A percentile compares a stretch with the other conserved stretches of the same genome.
These are phyloP conservation scores for Amanita molliuscula DNA, from an alignment of 768 basidiomycete genomes.

Conservation along the genomic window DNA sequence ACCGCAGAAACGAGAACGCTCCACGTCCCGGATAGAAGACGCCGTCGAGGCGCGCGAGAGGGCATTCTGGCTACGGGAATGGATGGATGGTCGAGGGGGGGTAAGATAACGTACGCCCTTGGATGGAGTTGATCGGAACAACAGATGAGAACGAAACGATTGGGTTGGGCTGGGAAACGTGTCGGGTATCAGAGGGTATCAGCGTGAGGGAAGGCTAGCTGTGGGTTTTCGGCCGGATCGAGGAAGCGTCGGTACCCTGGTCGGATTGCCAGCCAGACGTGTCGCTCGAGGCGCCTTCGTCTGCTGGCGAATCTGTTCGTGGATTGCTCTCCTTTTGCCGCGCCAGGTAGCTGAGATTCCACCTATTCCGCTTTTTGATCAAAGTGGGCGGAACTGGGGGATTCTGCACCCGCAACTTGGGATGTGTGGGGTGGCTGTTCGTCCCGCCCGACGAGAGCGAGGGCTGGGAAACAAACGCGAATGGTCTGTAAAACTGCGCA, in stretches of 20 bases:
- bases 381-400: slow-evolving; percentile 20
- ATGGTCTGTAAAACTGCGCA: slow-evolving; percentile 2
- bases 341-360: slow-evolving; percentile 1
- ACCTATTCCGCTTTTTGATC: slow-evolving; percentile 13
- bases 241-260: background rate
- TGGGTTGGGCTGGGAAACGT: background rate
- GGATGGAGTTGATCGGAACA: background rate
- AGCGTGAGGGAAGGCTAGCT: background rate
- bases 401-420: slow-evolving; percentile 13
- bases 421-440: slow-evolving; percentile 11
- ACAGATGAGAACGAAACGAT: background rate
- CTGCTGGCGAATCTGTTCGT: background rate
- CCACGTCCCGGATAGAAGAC: background rate
- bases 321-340: background rate
- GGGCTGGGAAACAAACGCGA: slow-evolving; percentile 7
- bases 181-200: slow-evolving; percentile 2
- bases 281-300: background rate
- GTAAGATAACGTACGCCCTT: background rate
- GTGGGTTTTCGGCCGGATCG: background rate
- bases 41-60: background rate
- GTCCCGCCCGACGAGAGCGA: background rate
- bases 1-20: background rate
- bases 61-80: background rate
- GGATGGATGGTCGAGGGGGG: background rate
- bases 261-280: background rate